These are phyloP conservation scores for Theobroma grandiflorum DNA, from an alignment of 441 rosid species.

Conservation along the genomic window DNA sequence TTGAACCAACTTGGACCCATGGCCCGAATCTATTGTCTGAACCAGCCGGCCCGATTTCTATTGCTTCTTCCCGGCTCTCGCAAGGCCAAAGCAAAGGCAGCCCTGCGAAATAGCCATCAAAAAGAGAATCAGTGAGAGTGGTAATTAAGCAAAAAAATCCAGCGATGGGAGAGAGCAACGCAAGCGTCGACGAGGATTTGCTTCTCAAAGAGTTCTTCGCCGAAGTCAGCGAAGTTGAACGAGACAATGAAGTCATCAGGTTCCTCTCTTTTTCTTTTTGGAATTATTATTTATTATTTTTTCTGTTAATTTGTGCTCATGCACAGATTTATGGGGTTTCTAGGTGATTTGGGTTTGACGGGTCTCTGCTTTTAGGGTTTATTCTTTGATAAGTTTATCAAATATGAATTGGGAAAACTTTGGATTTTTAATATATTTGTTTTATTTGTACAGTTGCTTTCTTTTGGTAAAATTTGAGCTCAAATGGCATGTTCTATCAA, in stretches of 20 bases:
- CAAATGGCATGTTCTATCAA: background rate
- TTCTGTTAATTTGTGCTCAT: slow-evolving; percentile 24
- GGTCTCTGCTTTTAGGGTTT: slow-evolving; percentile 15
- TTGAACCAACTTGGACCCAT: background rate
- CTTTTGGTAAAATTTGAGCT: background rate
- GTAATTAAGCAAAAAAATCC: slow-evolving; percentile 1
- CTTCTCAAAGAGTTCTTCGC: slow-evolving; percentile 89
- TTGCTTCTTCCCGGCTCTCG: slow-evolving; percentile 3
- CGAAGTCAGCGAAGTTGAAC: slow-evolving; percentile 92
- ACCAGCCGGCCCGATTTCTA: background rate
- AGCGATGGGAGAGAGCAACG: slow-evolving; percentile 53
- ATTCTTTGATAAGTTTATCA: slow-evolving; percentile 1
- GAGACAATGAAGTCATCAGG: slow-evolving; percentile 92
- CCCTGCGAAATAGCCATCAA: background rate
- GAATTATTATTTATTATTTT: background rate
- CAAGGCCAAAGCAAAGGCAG: background rate
- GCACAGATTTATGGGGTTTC: slow-evolving; percentile 18
- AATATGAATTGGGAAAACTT: slow-evolving; percentile 1
- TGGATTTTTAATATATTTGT: background rate
- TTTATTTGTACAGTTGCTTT: background rate
- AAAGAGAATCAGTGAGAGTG: slow-evolving; percentile 3
- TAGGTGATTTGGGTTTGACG: slow-evolving; percentile 28
- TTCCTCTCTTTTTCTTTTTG: slow-evolving; percentile 28
- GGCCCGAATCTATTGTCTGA: background rate
- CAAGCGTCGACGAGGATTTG: slow-evolving; percentile 63